A percentile compares a stretch with the other conserved stretches of the same genome.
These are phyloP conservation scores for Nemophila menziesii DNA, from an alignment of 257 asterid species.

Conservation along the genomic window DNA sequence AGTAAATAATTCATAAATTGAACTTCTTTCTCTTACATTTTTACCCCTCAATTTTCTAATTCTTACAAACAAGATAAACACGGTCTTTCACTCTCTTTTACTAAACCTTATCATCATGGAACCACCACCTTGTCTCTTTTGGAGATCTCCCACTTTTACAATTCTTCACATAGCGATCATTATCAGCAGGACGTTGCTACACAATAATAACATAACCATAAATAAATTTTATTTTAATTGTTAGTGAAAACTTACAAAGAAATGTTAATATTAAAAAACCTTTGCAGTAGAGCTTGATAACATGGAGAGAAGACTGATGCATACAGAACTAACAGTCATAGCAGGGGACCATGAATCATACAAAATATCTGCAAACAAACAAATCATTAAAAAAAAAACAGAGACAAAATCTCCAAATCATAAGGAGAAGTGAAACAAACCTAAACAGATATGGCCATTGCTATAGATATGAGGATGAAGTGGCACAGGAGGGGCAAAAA, in stretches of 20 bases:
- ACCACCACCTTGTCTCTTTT: constrained; percentile 99
- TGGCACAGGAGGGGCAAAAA: constrained; percentile 73
- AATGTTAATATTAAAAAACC: constrained; percentile 34
- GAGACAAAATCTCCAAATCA: background rate
- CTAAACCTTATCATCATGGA: constrained; percentile 96
- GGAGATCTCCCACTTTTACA: constrained; percentile 92
- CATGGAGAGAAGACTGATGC: constrained; percentile 98
- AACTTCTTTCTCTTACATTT: no score
- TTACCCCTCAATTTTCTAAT: no score
- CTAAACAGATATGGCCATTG: constrained; percentile 81
- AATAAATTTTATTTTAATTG: background rate
- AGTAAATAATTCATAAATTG: no score
- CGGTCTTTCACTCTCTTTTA: no score
- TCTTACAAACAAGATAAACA: no score
- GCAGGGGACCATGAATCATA: constrained; percentile 99
- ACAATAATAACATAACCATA: background rate
- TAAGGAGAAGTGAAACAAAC: constrained; percentile 10
- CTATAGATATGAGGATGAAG: constrained; percentile 76
- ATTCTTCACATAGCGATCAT: constrained; percentile 90
- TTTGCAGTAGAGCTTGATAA: constrained; percentile 79
- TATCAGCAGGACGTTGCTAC: constrained; percentile 98
- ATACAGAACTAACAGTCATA: constrained; percentile 93
- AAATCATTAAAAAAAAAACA: background rate
- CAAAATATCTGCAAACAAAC: constrained; percentile 69
- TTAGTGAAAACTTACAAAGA: background rate